Evolutionary conservation across 106 monocot genomes (phyloP), one percentile per base, ranked within the genome.

Genomic region (Dendrobium nobile): DNA sequence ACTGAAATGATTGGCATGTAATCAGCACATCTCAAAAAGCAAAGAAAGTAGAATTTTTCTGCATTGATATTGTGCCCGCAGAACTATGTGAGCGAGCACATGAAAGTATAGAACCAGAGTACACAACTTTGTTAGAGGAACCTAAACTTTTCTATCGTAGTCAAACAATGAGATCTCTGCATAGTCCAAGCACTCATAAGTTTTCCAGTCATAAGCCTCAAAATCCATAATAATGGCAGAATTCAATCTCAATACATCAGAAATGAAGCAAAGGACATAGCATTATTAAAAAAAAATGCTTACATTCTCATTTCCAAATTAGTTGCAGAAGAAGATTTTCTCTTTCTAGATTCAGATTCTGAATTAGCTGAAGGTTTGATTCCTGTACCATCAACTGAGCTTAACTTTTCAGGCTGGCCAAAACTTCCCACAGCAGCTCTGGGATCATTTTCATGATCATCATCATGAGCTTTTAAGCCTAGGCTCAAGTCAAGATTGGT

Each of bases 401-500:
- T 70, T 33, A 5, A 0, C 70, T 13, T 33, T 70, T 33, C 70
- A 4, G 70, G 70, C 37, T 70, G 70, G 70, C 33, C 70, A n/a
- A 18, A 3, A 20, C 20, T 74, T 9, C 20, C 74, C n/a, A 42
- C 22, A 9, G 45, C 16, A 76, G 48, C 9, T 76, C 48, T 76
- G 74, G 74, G 43, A n/a, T 74, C 74, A 76, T 45, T 48, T 48
- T 27, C 76, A 4, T 48, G 76, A 28, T 47, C 47, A 9, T 19
- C 48, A 26, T 76, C 76, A 76, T 76, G 76, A 26, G 76, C 40
- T 48, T 76, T 76, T 13, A 76, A 44, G 41, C 47, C 76, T 5
- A 76, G 41, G 47, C 76, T 76, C 76, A 76, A 28, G 18, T 76
- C 76, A 76, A 76, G 76, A 76, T 76, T 76, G 48, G 76, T 76